Percentiles rank a stretch among this genome's conserved stretches.
These are phyloP conservation scores for Leptodontidium sp. DNA, from an alignment of 2,329 filamentous ascomycete genomes.

Conservation along the genomic window DNA sequence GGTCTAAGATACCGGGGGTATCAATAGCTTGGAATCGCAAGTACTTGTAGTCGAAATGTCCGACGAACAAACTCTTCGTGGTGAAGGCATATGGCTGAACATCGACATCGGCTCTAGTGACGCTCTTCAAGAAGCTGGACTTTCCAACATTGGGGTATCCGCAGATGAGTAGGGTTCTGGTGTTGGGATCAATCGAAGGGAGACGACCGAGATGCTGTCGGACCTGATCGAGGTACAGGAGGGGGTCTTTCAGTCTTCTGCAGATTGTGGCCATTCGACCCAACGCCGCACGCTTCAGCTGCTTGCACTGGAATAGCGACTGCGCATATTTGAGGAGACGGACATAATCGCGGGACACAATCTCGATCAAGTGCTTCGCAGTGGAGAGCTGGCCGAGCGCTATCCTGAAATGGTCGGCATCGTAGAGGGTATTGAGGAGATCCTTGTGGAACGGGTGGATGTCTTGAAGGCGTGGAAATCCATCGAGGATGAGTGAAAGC, in stretches of 20 bases:
- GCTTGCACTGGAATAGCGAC: slow-evolving; percentile 98
- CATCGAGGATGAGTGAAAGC: slow-evolving; percentile 87
- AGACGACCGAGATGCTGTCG: slow-evolving; percentile 97
- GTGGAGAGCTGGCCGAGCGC: slow-evolving; percentile 95
- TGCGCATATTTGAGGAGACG: slow-evolving; percentile 96
- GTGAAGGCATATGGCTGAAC: slow-evolving; percentile 99
- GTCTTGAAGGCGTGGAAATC: slow-evolving; percentile 90
- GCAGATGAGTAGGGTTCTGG: slow-evolving; percentile 92
- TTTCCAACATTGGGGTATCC: slow-evolving; percentile 99
- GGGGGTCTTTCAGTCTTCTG: slow-evolving; percentile 91
- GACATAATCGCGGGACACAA: slow-evolving; percentile 94
- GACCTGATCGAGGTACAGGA: slow-evolving; percentile 95
- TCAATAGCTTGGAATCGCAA: slow-evolving; percentile 92
- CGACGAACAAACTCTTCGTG: slow-evolving; percentile 95
- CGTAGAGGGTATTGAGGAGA: slow-evolving; percentile 96
- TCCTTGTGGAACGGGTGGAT: slow-evolving; percentile 91
- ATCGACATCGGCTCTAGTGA: slow-evolving; percentile 94
- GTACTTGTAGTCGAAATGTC: slow-evolving; percentile 98
- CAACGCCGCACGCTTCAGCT: slow-evolving; percentile 93
- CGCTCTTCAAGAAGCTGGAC: slow-evolving; percentile 91
- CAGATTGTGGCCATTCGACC: slow-evolving; percentile 98
- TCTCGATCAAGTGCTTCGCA: slow-evolving; percentile 95
- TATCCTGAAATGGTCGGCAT: slow-evolving; percentile 97
- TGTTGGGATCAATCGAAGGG: slow-evolving; percentile 98
- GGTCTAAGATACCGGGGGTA: slow-evolving; percentile 97